These are phyloP conservation scores for Cetraspora pellucida DNA, from an alignment of 192 early-diverging fungal species.

Conservation along the genomic window DNA sequence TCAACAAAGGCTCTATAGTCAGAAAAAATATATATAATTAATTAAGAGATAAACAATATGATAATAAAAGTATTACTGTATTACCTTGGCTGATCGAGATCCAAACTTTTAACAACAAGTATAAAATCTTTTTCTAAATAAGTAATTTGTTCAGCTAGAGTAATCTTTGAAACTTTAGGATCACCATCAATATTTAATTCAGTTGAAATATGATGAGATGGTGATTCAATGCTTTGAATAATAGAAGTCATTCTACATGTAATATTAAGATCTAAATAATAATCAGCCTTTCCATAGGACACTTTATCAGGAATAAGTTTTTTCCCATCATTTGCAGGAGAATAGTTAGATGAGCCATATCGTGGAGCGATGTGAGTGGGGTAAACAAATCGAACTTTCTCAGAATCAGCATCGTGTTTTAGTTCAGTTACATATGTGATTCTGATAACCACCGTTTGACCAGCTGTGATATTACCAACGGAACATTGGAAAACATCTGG, in stretches of 20 bases:
- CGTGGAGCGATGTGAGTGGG: slow-evolving; percentile 45
- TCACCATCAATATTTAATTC: slow-evolving; percentile 32
- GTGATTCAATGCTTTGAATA: slow-evolving; percentile 46
- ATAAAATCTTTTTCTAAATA: slow-evolving; percentile 49
- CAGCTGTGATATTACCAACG: slow-evolving; percentile 52
- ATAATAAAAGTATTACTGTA: background rate
- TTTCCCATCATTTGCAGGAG: slow-evolving; percentile 1
- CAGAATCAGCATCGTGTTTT: slow-evolving; percentile 48
- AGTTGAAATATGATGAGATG: slow-evolving; percentile 48
- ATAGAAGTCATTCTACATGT: slow-evolving; percentile 34
- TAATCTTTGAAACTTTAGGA: slow-evolving; percentile 25
- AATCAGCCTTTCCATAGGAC: background rate
- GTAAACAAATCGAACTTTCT: slow-evolving; percentile 51
- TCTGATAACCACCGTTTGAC: slow-evolving; percentile 38
- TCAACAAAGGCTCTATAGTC: slow-evolving; percentile 39
- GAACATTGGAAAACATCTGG: slow-evolving; percentile 51
- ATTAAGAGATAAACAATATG: background rate
- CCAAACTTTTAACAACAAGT: slow-evolving; percentile 39
- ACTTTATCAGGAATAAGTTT: slow-evolving; percentile 5
- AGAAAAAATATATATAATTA: background rate
- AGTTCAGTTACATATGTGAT: slow-evolving; percentile 56
- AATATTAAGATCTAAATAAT: slow-evolving; percentile 34
- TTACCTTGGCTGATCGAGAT: slow-evolving; percentile 41
- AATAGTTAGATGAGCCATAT: slow-evolving; percentile 32
- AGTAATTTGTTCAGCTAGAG: slow-evolving; percentile 28